A percentile compares a stretch with the other conserved stretches of the same genome.
phyloP scores from a whole-genome alignment of 179 eudicot genomes.

The Kewa caespitosa region DNA sequence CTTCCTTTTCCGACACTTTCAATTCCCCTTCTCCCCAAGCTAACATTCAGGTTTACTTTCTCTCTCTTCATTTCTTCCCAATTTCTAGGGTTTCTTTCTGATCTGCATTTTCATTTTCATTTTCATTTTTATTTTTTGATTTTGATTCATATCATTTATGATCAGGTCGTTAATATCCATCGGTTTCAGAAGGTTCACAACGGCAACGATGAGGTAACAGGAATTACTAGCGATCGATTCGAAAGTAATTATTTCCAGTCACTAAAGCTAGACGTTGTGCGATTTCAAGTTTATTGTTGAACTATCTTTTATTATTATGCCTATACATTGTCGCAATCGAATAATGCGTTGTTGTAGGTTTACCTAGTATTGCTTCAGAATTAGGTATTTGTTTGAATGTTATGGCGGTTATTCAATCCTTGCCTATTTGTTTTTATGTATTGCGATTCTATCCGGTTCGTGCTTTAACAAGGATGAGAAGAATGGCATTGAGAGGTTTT shows the following conservation, averaged over 20 bases:
- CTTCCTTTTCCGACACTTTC: conserved; percentile 83
- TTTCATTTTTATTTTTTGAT: conserved; percentile 11
- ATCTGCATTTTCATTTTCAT: neutral
- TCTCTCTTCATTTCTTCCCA: no score
- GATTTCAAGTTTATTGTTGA: neutral
- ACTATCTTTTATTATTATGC: no score
- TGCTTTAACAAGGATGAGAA: no score
- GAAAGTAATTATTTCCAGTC: neutral
- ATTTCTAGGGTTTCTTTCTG: neutral
- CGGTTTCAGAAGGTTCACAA: conserved; percentile 70
- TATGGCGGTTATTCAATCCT: no score
- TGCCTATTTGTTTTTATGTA: no score
- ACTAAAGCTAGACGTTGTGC: no score
- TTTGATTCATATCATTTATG: neutral
- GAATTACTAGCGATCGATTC: neutral
- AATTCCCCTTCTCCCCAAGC: conserved; percentile 64
- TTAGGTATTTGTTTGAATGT: no score
- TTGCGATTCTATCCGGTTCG: no score
- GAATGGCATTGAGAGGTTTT: no score
- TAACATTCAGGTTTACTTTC: conserved; percentile 48
- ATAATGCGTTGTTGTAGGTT: no score
- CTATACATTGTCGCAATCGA: no score
- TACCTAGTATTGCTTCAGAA: no score
- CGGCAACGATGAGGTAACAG: conserved; percentile 82
- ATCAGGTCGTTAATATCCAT: conserved; percentile 67